These are phyloP conservation scores for Aspergillus saccharolyticus DNA, from an alignment of 495 filamentous ascomycete species.

Conservation along the genomic window DNA sequence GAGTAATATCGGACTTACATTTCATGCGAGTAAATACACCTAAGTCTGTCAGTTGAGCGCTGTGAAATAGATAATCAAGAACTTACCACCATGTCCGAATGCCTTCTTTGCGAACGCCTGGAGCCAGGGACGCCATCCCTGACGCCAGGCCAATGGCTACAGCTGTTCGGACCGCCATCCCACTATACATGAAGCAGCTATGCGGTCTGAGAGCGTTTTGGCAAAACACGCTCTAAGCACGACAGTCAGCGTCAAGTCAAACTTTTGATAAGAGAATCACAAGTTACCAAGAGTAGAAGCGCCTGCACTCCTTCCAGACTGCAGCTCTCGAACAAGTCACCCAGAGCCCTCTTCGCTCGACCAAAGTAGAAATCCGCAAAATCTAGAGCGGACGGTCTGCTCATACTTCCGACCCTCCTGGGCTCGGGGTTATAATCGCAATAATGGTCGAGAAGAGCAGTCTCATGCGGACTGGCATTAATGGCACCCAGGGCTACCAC, in stretches of 20 bases:
- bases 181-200: constrained; percentile 26
- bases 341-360: constrained; percentile 18
- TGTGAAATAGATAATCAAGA: not conserved
- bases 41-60: constrained; percentile 2
- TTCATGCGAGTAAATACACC: constrained; percentile 25
- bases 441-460: constrained; percentile 21
- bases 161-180: constrained; percentile 25
- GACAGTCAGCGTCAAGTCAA: not conserved
- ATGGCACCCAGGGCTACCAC: constrained; percentile 25
- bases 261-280: not conserved
- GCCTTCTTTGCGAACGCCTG: constrained; percentile 16
- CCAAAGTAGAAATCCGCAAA: constrained; percentile 26
- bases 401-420: not conserved
- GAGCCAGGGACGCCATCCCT: constrained; percentile 20
- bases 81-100: constrained; percentile 26
- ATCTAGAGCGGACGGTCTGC: constrained; percentile 17
- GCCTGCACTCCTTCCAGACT: constrained; percentile 24
- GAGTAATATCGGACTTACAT: constrained; percentile 9
- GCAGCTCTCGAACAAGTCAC: constrained; percentile 25
- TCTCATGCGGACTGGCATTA: constrained; percentile 22
- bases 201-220: constrained; percentile 25
- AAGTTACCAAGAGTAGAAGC: constrained; percentile 21
- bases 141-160: constrained; percentile 24
- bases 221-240: constrained; percentile 17
- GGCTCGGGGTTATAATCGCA: constrained; percentile 10